Evolutionary conservation across 2,329 filamentous ascomycete species (phyloP).

Genomic region (Fusarium poae): DNA sequence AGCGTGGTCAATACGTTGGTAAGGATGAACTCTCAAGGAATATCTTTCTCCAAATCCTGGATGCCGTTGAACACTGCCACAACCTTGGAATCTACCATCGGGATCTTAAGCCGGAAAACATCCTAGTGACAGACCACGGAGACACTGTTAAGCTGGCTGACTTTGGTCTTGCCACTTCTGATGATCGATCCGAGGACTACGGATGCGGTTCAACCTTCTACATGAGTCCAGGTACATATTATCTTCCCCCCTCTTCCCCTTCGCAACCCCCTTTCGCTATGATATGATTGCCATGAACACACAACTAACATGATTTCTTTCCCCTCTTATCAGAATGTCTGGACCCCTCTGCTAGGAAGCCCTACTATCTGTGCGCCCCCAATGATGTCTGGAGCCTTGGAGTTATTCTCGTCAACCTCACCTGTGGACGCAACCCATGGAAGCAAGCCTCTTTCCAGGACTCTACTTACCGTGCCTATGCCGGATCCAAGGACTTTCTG

Average conservation of each 20-base stretch:
- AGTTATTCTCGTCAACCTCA: conserved; percentile 96
- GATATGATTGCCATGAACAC: conserved; percentile 25
- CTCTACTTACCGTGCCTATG: conserved; percentile 92
- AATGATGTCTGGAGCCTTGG: conserved; percentile 99
- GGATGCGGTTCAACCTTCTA: conserved; percentile 99
- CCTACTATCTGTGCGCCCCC: conserved; percentile 89
- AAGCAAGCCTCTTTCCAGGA: conserved; percentile 95
- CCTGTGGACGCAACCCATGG: conserved; percentile 98
- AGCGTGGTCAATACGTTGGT: conserved; percentile 91
- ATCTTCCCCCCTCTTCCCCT: conserved; percentile 18
- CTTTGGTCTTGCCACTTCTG: conserved; percentile 93
- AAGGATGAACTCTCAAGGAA: conserved; percentile 89
- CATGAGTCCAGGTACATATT: conserved; percentile 92
- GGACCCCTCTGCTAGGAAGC: conserved; percentile 78
- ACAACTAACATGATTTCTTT: conserved; percentile 48
- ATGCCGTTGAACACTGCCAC: conserved; percentile 97
- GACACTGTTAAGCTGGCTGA: conserved; percentile 95
- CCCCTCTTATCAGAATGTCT: conserved; percentile 78
- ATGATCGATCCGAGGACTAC: conserved; percentile 89
- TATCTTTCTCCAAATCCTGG: conserved; percentile 93
- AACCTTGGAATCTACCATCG: conserved; percentile 93
- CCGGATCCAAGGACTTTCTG: conserved; percentile 86
- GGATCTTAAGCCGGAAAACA: conserved; percentile 98
- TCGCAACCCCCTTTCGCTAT: conserved; percentile 23
- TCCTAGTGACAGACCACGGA: conserved; percentile 89